These are phyloP conservation scores for Begonia fuchsioides DNA, from an alignment of 306 rosid species.

Conservation along the genomic window DNA sequence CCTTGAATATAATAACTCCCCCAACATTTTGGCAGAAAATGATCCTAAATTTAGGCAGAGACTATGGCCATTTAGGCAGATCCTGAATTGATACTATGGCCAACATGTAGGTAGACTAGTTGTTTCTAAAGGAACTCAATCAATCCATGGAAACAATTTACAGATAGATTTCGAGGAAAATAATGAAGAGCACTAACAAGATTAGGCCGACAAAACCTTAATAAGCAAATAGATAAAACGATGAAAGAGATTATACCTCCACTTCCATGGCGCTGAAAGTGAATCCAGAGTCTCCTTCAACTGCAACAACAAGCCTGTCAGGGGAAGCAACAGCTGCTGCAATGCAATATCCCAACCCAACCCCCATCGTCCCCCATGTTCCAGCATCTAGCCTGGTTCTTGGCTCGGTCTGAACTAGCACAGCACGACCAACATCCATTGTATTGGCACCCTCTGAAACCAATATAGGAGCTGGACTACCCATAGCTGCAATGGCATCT, in stretches of 20 bases:
- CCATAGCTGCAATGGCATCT: slow-evolving; percentile 26
- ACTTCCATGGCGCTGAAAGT: slow-evolving; percentile 97
- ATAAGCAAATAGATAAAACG: no score
- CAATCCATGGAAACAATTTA: no score
- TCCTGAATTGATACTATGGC: no score
- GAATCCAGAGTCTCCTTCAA: slow-evolving; percentile 95
- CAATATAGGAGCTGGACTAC: slow-evolving; percentile 42
- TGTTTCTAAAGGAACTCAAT: no score
- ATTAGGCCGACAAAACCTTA: no score
- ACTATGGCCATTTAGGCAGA: no score
- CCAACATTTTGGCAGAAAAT: no score
- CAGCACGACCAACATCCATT: slow-evolving; percentile 46
- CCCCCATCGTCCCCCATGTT: slow-evolving; percentile 85
- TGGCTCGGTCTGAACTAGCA: slow-evolving; percentile 50
- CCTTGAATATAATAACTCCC: no score
- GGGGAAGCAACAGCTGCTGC: slow-evolving; percentile 91
- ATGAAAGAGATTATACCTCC: slow-evolving; percentile 41
- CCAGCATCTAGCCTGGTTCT: slow-evolving; percentile 62
- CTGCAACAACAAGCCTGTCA: slow-evolving; percentile 65
- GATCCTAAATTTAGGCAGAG: no score
- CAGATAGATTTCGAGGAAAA: no score
- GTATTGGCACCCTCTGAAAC: slow-evolving; percentile 63
- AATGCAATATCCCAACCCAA: slow-evolving; percentile 94
- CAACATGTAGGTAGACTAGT: no score
- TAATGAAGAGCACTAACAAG: no score